Evolutionary conservation across 768 basidiomycete species (phyloP).

Genomic region (Favolaschia claudopus): DNA sequence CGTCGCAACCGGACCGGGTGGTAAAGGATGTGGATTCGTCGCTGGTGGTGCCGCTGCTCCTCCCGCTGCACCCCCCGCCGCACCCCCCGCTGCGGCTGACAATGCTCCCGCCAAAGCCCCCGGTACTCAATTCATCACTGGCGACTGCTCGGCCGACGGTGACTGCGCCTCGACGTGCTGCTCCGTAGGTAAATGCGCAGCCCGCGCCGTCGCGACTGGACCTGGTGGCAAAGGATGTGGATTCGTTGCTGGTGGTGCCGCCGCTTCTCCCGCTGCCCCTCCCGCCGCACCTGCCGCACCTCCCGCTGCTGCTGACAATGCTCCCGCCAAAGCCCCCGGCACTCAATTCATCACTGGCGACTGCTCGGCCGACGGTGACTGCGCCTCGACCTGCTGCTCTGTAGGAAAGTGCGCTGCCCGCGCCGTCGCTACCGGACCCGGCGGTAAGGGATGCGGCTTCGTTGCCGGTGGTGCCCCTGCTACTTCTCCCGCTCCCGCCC

Average conservation of each 20-base stretch:
- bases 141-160: not conserved
- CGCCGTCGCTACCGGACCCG: not conserved
- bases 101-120: not conserved
- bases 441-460: not conserved
- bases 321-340: not conserved
- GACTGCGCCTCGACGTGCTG: slow-evolving; percentile 3
- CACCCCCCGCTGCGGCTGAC: not conserved
- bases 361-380: not conserved
- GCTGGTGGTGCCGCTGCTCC: not conserved
- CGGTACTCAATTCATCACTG: slow-evolving; percentile 16
- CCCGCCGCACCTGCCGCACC: not conserved
- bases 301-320: not conserved
- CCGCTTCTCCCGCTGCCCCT: not conserved
- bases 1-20: not conserved
- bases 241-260: no score
- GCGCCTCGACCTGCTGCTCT: slow-evolving; percentile 1
- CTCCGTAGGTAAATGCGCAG: not conserved
- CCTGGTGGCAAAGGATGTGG: not conserved
- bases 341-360: slow-evolving; percentile 13
- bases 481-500: not conserved
- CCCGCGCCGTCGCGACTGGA: not conserved
- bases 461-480: not conserved
- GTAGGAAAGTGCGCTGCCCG: not conserved
- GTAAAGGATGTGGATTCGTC: not conserved
- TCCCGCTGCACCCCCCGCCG: not conserved